phyloP scores from a whole-genome alignment of 345 rosid species.

The Lenwebbia sp. region DNA sequence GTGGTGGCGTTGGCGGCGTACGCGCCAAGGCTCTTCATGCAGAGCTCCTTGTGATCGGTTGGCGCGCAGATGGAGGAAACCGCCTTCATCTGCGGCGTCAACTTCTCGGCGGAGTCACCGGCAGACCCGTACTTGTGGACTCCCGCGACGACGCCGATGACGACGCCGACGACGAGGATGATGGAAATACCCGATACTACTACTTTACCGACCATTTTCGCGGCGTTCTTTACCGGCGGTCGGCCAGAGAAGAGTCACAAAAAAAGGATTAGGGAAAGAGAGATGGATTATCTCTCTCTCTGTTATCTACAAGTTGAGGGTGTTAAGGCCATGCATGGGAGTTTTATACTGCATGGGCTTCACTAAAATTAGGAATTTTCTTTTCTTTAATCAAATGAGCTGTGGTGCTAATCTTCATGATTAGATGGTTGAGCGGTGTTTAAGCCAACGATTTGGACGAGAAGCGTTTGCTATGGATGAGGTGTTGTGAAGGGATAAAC shows the following conservation, averaged over 20 bases:
- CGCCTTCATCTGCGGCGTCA: slow-evolving; percentile 22
- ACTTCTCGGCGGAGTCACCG: background rate
- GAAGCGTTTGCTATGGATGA: background rate
- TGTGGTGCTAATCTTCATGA: background rate
- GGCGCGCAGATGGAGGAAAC: slow-evolving; percentile 28
- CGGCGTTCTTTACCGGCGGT: background rate
- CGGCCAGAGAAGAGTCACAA: background rate
- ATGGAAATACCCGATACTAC: slow-evolving; percentile 26
- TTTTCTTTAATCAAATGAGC: background rate
- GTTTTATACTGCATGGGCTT: background rate
- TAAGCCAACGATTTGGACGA: background rate
- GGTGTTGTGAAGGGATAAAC: background rate
- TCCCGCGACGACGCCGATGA: slow-evolving; percentile 18
- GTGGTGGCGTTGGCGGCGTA: slow-evolving; percentile 13
- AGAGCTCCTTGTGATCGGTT: slow-evolving; percentile 34
- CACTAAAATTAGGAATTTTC: background rate
- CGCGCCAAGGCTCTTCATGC: slow-evolving; percentile 32
- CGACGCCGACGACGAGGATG: slow-evolving; percentile 34
- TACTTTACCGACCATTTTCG: slow-evolving; percentile 15
- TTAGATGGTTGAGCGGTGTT: background rate
- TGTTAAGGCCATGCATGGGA: background rate
- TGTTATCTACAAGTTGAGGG: background rate
- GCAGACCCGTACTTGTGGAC: background rate
- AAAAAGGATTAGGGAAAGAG: background rate
- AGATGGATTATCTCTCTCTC: background rate